phyloP scores from a whole-genome alignment of 2,329 filamentous ascomycete species.

The Cytospora schulzeri region DNA sequence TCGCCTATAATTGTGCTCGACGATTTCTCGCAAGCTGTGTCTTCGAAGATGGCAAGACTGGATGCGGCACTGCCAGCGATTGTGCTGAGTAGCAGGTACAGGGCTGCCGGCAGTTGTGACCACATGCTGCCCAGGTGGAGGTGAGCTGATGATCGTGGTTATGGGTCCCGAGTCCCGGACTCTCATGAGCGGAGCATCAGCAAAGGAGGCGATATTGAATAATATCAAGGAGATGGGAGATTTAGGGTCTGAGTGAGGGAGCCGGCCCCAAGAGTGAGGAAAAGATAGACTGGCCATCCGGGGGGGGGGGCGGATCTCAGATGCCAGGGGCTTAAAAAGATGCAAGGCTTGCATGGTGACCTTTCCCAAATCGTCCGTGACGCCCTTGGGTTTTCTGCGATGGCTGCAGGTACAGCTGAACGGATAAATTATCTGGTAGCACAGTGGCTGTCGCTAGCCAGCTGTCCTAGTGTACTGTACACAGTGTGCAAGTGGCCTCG shows the following conservation, averaged over 20 bases:
- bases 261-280: not conserved
- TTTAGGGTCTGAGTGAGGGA: not conserved
- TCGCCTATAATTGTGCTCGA: conserved; percentile 1
- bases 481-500: too few species aligned
- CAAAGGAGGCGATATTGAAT: not conserved
- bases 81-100: conserved; percentile 10
- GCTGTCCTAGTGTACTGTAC: too few species aligned
- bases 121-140: conserved; percentile 8
- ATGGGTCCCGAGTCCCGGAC: conserved; percentile 1
- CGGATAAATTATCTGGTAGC: not conserved
- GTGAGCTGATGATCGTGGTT: not conserved
- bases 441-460: not conserved
- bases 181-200: not conserved
- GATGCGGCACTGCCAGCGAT: conserved; percentile 5
- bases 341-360: conserved; percentile 13
- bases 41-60: conserved; percentile 5
- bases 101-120: not conserved
- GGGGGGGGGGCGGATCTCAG: too few species aligned
- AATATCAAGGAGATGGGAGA: not conserved
- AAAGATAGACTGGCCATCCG: not conserved
- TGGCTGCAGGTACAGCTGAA: not conserved
- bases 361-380: conserved; percentile 3
- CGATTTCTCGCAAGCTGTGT: conserved; percentile 7
- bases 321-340: too few species aligned
- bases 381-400: not conserved